Evolutionary conservation across 306 rosid species (phyloP), one percentile per base, ranked within the genome.

Genomic region (apple (Malus domestica)): DNA sequence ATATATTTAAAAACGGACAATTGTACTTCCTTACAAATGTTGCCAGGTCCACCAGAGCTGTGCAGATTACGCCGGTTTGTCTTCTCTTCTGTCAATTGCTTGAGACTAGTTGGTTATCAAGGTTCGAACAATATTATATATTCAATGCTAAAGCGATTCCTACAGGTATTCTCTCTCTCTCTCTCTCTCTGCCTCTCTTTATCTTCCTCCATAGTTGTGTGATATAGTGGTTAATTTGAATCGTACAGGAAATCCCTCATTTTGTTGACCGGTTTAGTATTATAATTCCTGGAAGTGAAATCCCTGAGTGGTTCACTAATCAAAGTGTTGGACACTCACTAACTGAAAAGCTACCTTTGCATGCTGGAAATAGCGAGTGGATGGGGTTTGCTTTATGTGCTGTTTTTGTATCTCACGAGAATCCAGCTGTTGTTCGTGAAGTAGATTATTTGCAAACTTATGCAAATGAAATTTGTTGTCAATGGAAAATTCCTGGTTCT

Each of bases 201-300:
- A 40, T 40, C 45, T 40, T 40, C 45, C 54, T 46, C 22, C 8
- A 6, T 27, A 23, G 30, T 10, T 40, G 54, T 44, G 27, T 69
- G 58, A 69, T 44, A 23, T 2, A 5, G n/a, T 22, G 40, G 5
- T 2, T 42, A 54, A 10, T 25, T 51, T 51, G 55, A 51, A 25
- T 70, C 2, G 8, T 27, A 2, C 71, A 67, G 71, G 71, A 49
- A 40, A 40, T 18, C 52, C 71, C 30, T 40, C 54, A 13, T 38
- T 33, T 32, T 35, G 29, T 67, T 49, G 3, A 46, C 12, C 14
- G 16, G 3, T 16, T 49, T 38, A 4, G 10, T 70, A 4, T 70
- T 67, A 1, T 67, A 61, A 54, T 35, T 16, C 80, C 80, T 8
- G 80, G 80, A 51, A 67, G 55, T 11, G 57, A 65, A 67, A 75